These are phyloP conservation scores for Russula sp. DNA, from an alignment of 768 basidiomycete genomes.

Conservation along the genomic window DNA sequence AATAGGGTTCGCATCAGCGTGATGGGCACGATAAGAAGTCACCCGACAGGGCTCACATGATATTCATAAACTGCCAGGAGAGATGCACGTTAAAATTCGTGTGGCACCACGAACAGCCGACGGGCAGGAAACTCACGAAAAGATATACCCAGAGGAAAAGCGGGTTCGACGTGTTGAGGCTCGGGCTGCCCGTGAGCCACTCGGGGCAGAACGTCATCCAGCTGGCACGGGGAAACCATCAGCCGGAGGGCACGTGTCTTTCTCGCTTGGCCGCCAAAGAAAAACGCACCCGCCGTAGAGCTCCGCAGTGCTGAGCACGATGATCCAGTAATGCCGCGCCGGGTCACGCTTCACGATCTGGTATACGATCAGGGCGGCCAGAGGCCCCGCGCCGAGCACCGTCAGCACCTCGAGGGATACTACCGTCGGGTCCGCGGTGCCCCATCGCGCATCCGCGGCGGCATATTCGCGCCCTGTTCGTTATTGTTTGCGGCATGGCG, in stretches of 20 bases:
- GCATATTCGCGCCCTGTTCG: constrained; percentile 73
- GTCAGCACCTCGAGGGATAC: constrained; percentile 82
- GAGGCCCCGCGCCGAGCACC: constrained; percentile 68
- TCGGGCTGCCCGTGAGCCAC: constrained; percentile 73
- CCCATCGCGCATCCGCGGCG: constrained; percentile 78
- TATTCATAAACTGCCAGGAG: constrained; percentile 63
- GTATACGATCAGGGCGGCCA: constrained; percentile 66
- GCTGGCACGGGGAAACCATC: constrained; percentile 3
- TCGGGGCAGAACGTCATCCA: constrained; percentile 91
- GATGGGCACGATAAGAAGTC: neutral
- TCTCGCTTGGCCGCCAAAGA: no score
- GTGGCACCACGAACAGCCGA: constrained; percentile 33
- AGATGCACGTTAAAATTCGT: neutral
- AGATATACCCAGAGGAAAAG: constrained; percentile 80
- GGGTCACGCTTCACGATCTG: constrained; percentile 61
- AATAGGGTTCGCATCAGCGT: constrained; percentile 14
- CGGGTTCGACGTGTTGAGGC: constrained; percentile 61
- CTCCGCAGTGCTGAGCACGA: constrained; percentile 70
- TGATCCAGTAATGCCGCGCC: constrained; percentile 71
- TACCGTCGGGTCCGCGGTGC: constrained; percentile 66
- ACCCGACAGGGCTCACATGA: constrained; percentile 48
- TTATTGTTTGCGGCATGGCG: neutral
- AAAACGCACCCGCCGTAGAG: constrained; percentile 62
- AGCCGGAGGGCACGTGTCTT: no score
- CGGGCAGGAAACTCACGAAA: constrained; percentile 45